Percentiles rank a stretch among this genome's conserved stretches.
Evolutionary conservation across 2,329 filamentous ascomycete genomes (phyloP).

Genomic region (Colletotrichum eremochloae): DNA sequence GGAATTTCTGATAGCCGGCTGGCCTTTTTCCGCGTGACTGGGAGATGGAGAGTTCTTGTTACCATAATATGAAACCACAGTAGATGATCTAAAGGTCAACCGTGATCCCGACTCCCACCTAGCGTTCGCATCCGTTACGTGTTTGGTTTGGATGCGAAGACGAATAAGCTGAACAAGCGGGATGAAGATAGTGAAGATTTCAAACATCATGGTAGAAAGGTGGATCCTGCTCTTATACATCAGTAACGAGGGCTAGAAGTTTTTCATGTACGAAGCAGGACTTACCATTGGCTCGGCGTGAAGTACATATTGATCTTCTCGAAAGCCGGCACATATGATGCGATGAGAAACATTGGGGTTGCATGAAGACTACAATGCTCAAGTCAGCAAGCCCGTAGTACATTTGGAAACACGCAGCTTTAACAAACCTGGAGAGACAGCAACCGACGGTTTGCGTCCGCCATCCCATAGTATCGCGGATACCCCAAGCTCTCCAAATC

Average conservation of each 20-base stretch:
- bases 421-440: constrained; percentile 49
- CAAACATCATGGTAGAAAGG: constrained; percentile 66
- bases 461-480: constrained; percentile 71
- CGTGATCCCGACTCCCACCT: constrained; percentile 50
- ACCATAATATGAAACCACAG: constrained; percentile 32
- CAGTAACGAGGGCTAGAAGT: constrained; percentile 38
- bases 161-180: constrained; percentile 54
- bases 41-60: constrained; percentile 42
- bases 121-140: constrained; percentile 46
- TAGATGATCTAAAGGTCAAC: constrained; percentile 42
- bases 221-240: constrained; percentile 56
- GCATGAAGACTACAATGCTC: constrained; percentile 60
- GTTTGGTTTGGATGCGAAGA: constrained; percentile 44
- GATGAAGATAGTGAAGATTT: constrained; percentile 67
- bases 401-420: not conserved
- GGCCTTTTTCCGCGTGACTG: constrained; percentile 50
- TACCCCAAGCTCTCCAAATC: constrained; percentile 65
- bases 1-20: constrained; percentile 45
- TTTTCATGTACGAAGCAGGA: not conserved
- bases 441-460: constrained; percentile 64
- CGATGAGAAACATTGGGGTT: constrained; percentile 69
- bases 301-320: constrained; percentile 61
- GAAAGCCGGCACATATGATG: constrained; percentile 57
- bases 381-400: constrained; percentile 16
- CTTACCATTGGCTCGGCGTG: constrained; percentile 65